A percentile compares a stretch with the other conserved stretches of the same genome.
phyloP scores from a whole-genome alignment of 148 eudicot species.

The Mesembryanthemum crystallinum region DNA sequence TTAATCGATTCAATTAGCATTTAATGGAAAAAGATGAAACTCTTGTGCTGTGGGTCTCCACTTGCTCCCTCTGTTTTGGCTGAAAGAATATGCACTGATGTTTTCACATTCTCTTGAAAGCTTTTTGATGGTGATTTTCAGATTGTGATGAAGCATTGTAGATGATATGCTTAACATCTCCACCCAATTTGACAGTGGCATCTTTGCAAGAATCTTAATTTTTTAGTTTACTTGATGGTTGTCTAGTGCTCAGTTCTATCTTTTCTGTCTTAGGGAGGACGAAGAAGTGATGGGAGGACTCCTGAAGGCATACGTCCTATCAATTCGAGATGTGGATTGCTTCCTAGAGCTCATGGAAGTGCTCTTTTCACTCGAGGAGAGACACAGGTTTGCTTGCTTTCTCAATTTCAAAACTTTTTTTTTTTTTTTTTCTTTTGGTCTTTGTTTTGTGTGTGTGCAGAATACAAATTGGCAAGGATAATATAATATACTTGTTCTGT shows the following conservation, averaged over 20 bases:
- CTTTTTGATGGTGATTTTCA: neutral
- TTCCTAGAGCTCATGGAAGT: conserved; percentile 99
- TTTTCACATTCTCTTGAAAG: neutral
- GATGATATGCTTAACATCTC: neutral
- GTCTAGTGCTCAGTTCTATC: conserved; percentile 8
- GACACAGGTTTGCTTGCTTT: conserved; percentile 73
- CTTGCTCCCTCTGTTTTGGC: too few species aligned
- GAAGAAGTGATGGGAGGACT: conserved; percentile 95
- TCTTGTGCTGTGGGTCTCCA: neutral
- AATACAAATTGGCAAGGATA: neutral
- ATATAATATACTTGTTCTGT: neutral
- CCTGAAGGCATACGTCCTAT: conserved; percentile 72
- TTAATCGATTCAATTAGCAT: too few species aligned
- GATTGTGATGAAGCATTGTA: neutral
- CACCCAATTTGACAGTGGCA: too few species aligned
- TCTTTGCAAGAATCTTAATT: neutral
- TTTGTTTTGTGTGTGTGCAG: neutral
- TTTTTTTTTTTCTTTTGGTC: neutral
- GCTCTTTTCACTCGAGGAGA: conserved; percentile 99
- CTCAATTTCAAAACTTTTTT: neutral
- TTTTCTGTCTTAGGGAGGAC: conserved; percentile 61
- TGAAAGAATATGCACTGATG: neutral
- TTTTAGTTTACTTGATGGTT: conserved; percentile 4
- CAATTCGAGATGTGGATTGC: conserved; percentile 81
- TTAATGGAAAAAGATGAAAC: neutral